These are phyloP conservation scores for Silene uniflora DNA, from an alignment of 148 eudicot species.

Conservation along the genomic window DNA sequence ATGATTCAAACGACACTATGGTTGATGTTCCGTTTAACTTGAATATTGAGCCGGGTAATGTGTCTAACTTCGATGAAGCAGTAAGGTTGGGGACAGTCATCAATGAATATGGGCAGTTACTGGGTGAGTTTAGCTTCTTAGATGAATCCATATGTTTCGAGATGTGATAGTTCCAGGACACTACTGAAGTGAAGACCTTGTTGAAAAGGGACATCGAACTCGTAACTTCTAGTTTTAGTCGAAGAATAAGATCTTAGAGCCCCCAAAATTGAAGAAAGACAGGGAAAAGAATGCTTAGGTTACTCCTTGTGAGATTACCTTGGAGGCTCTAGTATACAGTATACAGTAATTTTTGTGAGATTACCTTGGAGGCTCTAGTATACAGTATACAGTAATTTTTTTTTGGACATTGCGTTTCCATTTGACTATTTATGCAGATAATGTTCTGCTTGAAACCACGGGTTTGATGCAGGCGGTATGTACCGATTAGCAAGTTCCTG, in stretches of 20 bases:
- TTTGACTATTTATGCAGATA: conserved; percentile 7
- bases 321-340: conserved; percentile 13
- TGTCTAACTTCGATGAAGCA: conserved; percentile 16
- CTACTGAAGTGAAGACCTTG: neutral
- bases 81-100: conserved; percentile 23
- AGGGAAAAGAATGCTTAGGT: conserved; percentile 20
- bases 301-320: conserved; percentile 1
- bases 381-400: conserved; percentile 5
- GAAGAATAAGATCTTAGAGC: conserved; percentile 16
- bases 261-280: conserved; percentile 8
- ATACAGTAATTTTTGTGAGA: too few species aligned
- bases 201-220: neutral
- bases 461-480: neutral
- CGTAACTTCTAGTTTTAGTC: conserved; percentile 6
- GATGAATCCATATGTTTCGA: conserved; percentile 9
- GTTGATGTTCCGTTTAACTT: neutral
- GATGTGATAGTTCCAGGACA: neutral
- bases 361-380: too few species aligned
- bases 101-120: conserved; percentile 25
- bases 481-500: neutral
- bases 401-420: neutral
- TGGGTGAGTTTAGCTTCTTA: too few species aligned
- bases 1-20: neutral
- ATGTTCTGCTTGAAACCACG: neutral
- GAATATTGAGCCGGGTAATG: neutral